Percentiles rank a stretch among this genome's conserved stretches.
Conservation (phyloP, 2,329 filamentous ascomycete species). For the Aureobasidium uvarum region DNA sequence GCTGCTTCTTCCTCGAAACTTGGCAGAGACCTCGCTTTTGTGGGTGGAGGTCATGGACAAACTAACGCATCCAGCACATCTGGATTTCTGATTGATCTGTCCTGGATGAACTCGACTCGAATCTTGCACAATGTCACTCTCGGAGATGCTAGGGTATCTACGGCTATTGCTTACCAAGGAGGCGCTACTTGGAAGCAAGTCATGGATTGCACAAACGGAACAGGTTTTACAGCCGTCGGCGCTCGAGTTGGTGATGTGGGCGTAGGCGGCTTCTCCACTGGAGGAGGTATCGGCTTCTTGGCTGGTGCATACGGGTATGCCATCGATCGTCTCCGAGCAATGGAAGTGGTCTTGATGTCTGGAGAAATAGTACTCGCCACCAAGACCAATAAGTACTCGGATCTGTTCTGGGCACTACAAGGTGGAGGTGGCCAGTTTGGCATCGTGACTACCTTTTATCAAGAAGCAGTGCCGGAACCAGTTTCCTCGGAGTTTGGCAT, state of each 20-base stretch:
- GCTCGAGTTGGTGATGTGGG: conserved; percentile 28
- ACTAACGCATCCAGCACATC: conserved; percentile 28
- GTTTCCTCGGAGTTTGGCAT: conserved; percentile 23
- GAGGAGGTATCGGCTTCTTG: conserved; percentile 28
- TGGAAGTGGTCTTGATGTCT: conserved; percentile 50
- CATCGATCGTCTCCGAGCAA: conserved; percentile 31
- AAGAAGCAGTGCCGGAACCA: conserved; percentile 28
- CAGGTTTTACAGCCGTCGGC: conserved; percentile 26
- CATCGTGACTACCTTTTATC: conserved; percentile 38
- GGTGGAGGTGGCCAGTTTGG: conserved; percentile 52
- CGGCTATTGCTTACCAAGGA: conserved; percentile 27
- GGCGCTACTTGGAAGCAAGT: conserved; percentile 28
- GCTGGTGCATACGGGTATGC: conserved; percentile 28
- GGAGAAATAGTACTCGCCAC: conserved; percentile 51
- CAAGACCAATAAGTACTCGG: conserved; percentile 41
- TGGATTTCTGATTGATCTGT: conserved; percentile 28
- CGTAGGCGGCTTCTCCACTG: conserved; percentile 27
- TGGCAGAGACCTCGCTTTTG: conserved; percentile 27
- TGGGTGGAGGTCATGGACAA: conserved; percentile 28
- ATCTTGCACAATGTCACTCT: conserved; percentile 27
- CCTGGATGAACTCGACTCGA: conserved; percentile 27
- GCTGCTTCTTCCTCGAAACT: conserved; percentile 20
- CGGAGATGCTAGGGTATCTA: conserved; percentile 9
- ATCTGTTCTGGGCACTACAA: conserved; percentile 54
- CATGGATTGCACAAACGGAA: conserved; percentile 19